A percentile compares a stretch with the other conserved stretches of the same genome.
These are phyloP conservation scores for Ramalina intermedia DNA, from an alignment of 495 filamentous ascomycete genomes.

Conservation along the genomic window DNA sequence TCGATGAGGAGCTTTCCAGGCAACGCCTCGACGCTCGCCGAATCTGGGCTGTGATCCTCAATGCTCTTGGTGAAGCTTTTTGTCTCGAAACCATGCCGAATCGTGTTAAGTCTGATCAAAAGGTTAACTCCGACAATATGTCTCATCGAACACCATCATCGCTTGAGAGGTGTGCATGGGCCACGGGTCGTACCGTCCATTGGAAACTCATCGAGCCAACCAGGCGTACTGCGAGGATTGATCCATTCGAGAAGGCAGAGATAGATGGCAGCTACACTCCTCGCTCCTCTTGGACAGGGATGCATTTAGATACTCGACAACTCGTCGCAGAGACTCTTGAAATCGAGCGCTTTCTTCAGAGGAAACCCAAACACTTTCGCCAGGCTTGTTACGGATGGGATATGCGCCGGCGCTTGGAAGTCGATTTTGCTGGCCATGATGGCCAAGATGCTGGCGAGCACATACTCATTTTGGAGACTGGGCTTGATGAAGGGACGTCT, in stretches of 20 bases:
- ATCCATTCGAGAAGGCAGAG: slow-evolving; percentile 46
- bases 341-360: slow-evolving; percentile 60
- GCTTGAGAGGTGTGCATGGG: slow-evolving; percentile 58
- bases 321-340: slow-evolving; percentile 60
- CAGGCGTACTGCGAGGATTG: slow-evolving; percentile 51
- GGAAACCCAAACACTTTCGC: slow-evolving; percentile 65
- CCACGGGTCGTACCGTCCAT: slow-evolving; percentile 56
- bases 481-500: slow-evolving; percentile 38
- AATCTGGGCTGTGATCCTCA: slow-evolving; percentile 76
- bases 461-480: slow-evolving; percentile 60
- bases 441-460: slow-evolving; percentile 56
- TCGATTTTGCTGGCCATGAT: slow-evolving; percentile 81
- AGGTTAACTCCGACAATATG: slow-evolving; percentile 7
- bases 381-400: slow-evolving; percentile 78
- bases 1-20: slow-evolving; percentile 65
- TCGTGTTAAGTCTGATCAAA: slow-evolving; percentile 22
- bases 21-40: slow-evolving; percentile 52
- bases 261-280: slow-evolving; percentile 55
- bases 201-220: slow-evolving; percentile 73
- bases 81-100: slow-evolving; percentile 58
- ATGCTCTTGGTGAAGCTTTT: slow-evolving; percentile 84
- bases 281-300: slow-evolving; percentile 53
- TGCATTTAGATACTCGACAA: slow-evolving; percentile 56
- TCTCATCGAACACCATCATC: background rate
- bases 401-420: slow-evolving; percentile 72